phyloP scores from a whole-genome alignment of 108 stramenopile species.

The Fragilaria radians region DNA sequence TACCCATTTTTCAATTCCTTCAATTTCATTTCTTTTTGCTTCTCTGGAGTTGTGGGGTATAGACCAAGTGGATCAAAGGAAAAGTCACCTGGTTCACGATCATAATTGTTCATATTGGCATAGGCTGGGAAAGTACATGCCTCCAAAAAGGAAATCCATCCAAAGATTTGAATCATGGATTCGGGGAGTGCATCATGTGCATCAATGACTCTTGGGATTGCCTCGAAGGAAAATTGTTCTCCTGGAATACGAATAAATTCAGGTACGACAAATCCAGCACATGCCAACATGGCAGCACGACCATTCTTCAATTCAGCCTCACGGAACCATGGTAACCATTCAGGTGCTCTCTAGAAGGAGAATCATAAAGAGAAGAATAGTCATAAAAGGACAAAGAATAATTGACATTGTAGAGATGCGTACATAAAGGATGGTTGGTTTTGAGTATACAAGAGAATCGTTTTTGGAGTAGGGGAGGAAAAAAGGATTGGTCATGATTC shows the following conservation, averaged over 20 bases:
- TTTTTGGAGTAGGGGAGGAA: too few relatives aligned
- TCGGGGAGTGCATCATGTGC: constrained; percentile 73
- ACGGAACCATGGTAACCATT: constrained; percentile 82
- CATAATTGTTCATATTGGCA: constrained; percentile 57
- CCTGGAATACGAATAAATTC: constrained; percentile 86
- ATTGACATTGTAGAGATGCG: too few relatives aligned
- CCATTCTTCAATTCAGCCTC: constrained; percentile 83
- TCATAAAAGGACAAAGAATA: too few relatives aligned
- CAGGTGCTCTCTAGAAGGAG: constrained; percentile 42
- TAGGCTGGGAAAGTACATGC: constrained; percentile 47
- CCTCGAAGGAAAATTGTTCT: constrained; percentile 73
- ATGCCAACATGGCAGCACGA: constrained; percentile 83
- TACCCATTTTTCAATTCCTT: constrained; percentile 74
- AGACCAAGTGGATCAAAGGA: constrained; percentile 66
- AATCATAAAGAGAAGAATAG: too few relatives aligned
- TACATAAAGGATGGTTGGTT: too few relatives aligned
- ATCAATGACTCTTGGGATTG: constrained; percentile 73
- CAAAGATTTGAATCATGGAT: constrained; percentile 75
- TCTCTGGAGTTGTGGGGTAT: constrained; percentile 47
- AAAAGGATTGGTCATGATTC: too few relatives aligned
- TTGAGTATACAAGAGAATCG: too few relatives aligned
- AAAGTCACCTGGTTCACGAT: constrained; percentile 70
- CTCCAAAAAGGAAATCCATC: constrained; percentile 66
- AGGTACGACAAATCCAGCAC: constrained; percentile 74
- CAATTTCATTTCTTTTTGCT: constrained; percentile 59